Conservation (phyloP, 1,284 basidiomycete species). For the Malassezia cuniculi region DNA sequence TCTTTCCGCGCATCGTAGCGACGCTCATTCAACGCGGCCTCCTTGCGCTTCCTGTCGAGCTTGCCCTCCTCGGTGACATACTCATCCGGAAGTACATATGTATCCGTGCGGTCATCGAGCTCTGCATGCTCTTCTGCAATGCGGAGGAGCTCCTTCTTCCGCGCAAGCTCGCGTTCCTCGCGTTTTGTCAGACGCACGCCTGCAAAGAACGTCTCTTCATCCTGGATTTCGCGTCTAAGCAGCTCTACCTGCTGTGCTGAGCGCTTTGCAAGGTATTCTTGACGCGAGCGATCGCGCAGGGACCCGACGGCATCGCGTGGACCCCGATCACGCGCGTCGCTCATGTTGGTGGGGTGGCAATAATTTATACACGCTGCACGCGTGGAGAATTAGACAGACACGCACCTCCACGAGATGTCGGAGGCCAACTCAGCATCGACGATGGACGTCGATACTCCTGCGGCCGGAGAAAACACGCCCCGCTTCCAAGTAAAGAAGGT, state of each 20-base stretch:
- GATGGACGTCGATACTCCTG: constrained; percentile 31
- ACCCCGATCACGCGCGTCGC: constrained; percentile 43
- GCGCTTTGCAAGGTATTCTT: constrained; percentile 91
- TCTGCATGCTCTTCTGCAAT: constrained; percentile 84
- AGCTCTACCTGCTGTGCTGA: constrained; percentile 92
- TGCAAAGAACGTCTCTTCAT: constrained; percentile 38
- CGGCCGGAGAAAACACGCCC: constrained; percentile 24
- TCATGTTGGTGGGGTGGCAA: no score
- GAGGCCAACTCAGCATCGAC: constrained; percentile 18
- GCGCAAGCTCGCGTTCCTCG: constrained; percentile 67
- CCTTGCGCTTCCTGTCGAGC: constrained; percentile 90
- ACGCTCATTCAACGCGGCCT: constrained; percentile 80
- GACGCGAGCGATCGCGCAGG: constrained; percentile 48
- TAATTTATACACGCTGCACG: no score
- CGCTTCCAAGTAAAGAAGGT: constrained; percentile 45
- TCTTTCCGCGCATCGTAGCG: constrained; percentile 63
- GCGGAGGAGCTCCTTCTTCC: constrained; percentile 80
- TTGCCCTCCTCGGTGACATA: constrained; percentile 98
- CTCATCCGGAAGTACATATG: constrained; percentile 50
- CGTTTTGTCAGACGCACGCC: constrained; percentile 57
- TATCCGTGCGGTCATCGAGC: constrained; percentile 61
- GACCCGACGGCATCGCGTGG: constrained; percentile 25
- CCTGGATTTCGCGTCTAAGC: constrained; percentile 62
- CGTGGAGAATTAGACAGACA: neutral
- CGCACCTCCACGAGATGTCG: neutral